A percentile compares a stretch with the other conserved stretches of the same genome.
Conservation (phyloP, 805 yeast genomes). For the Ogataea glucozyma region DNA sequence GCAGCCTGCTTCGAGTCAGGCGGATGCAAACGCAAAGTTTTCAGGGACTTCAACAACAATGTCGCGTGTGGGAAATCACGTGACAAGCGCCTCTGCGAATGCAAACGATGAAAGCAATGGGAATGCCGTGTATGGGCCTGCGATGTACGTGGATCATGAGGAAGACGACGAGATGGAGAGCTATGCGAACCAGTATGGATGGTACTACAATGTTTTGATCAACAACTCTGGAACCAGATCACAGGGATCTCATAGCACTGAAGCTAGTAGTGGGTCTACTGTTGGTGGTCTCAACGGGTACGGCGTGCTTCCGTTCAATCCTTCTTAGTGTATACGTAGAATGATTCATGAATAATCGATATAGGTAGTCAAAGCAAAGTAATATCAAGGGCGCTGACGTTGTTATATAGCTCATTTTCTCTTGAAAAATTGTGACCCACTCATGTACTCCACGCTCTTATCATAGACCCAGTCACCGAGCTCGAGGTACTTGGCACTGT, state of each 20-base stretch:
- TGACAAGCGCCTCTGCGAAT: not conserved
- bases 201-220: conserved; percentile 34
- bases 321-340: too few species aligned
- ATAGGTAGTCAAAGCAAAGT: not conserved
- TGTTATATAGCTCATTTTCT: conserved; percentile 41
- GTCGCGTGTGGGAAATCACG: not conserved
- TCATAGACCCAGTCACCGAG: conserved; percentile 86
- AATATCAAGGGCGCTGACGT: too few species aligned
- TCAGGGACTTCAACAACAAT: too few species aligned
- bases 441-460: conserved; percentile 65
- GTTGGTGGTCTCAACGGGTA: conserved; percentile 21
- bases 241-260: conserved; percentile 5
- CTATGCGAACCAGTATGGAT: conserved; percentile 37
- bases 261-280: conserved; percentile 8
- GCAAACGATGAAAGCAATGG: conserved; percentile 10
- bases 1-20: conserved; percentile 23
- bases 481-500: conserved; percentile 67
- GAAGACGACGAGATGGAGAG: conserved; percentile 35
- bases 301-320: conserved; percentile 35
- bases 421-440: conserved; percentile 71
- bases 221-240: conserved; percentile 17
- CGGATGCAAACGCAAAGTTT: not conserved
- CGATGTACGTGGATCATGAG: conserved; percentile 26
- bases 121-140: not conserved
- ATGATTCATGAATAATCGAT: too few species aligned